phyloP scores from a whole-genome alignment of 306 rosid species.

The Trichosanthes truncata region DNA sequence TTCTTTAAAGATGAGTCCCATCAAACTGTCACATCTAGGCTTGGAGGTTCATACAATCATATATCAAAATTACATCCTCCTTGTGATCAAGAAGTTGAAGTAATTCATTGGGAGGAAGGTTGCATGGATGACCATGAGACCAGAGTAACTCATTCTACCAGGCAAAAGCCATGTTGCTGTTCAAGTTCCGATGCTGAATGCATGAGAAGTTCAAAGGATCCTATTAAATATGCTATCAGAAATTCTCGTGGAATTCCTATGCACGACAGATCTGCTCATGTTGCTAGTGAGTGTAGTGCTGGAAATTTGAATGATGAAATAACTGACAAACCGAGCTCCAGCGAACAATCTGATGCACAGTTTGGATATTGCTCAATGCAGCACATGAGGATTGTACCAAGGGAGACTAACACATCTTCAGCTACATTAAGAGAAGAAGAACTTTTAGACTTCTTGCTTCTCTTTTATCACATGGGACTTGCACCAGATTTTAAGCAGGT shows the following conservation, averaged over 20 bases:
- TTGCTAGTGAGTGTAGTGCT: constrained; percentile 71
- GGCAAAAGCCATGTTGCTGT: constrained; percentile 91
- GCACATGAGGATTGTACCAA: constrained; percentile 46
- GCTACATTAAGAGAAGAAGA: constrained; percentile 78
- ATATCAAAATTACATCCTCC: constrained; percentile 51
- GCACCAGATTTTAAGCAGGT: constrained; percentile 94
- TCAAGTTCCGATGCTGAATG: constrained; percentile 67
- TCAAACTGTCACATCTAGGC: constrained; percentile 62
- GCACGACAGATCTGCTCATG: constrained; percentile 81
- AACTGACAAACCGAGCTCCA: constrained; percentile 81
- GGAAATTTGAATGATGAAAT: constrained; percentile 75
- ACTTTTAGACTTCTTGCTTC: constrained; percentile 68
- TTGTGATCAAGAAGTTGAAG: constrained; percentile 53
- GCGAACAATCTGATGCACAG: constrained; percentile 78
- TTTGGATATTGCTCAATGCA: constrained; percentile 43
- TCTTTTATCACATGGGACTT: constrained; percentile 86
- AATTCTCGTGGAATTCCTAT: constrained; percentile 58
- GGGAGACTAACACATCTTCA: constrained; percentile 56
- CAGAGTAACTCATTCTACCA: constrained; percentile 68
- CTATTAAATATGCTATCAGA: constrained; percentile 47
- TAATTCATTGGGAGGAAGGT: constrained; percentile 87
- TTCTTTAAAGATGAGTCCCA: constrained; percentile 64
- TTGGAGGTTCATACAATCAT: constrained; percentile 87
- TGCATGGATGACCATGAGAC: constrained; percentile 80
- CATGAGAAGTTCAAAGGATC: constrained; percentile 52